Evolutionary conservation across 192 early-diverging fungal species (phyloP), one percentile per base, ranked within the genome.

Genomic region (Coemansia sp.): DNA sequence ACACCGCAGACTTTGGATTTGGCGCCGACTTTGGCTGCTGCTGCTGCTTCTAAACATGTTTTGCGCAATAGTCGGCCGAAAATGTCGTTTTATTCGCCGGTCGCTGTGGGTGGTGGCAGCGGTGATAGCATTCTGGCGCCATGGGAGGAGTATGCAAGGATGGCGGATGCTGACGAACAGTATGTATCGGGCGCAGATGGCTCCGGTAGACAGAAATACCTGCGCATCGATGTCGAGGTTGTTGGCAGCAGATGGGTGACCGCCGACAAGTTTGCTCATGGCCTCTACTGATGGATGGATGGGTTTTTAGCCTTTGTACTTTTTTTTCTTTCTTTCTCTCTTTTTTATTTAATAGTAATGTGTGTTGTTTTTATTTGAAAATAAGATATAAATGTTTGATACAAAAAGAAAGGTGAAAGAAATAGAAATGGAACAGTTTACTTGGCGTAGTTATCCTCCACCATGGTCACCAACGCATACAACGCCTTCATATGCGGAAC

Each of bases 201-300:
- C 31, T 31, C 54, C 45, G 56, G 60, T 32, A 67, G 66, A n/a
- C 73, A 75, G 64, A 76, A 76, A 60, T 91, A 89, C 65, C 63
- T 92, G 74, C 84, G 87, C 25, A 76, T 92, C 25, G 91, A 92
- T 72, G 83, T 92, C 31, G 87, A 91, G 67, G 89, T 92, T 31
- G 84, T 90, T 28, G 85, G 88, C 8, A 82, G 79, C 71, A 63
- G 71, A 40, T 76, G 73, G 73, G 79, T 82, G 10, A 82, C 79
- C 16, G 79, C 73, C 0, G 79, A 82, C 50, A 82, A 80, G 66
- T 80, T 80, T 68, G 77, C 77, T 25, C 59, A 65, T 22, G 77
- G 77, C 0, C 57, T 80, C 2, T 80, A 74, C 59, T 72, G 12
- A 45, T 45, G 22, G 22, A 25, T 25, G 22, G 22, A 25, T 25